A percentile compares a stretch with the other conserved stretches of the same genome.
These are phyloP conservation scores for Yamagishiella unicocca DNA, from an alignment of 139 green algal genomes.

Conservation along the genomic window DNA sequence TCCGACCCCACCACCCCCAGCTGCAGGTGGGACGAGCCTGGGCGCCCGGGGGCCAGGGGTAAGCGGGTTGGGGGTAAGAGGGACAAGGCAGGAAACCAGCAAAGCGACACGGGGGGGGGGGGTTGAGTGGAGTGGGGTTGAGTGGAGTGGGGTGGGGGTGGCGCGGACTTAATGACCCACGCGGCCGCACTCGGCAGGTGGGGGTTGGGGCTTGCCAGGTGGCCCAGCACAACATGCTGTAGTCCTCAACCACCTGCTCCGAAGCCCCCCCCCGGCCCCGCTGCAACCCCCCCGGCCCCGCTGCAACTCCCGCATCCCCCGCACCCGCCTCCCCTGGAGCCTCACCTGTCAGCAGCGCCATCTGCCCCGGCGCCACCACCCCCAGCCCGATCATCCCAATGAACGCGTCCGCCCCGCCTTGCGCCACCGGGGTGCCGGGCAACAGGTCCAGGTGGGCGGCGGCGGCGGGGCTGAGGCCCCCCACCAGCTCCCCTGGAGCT, in stretches of 20 bases:
- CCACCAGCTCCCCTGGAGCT: constrained; percentile 70
- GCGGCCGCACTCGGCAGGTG: no score
- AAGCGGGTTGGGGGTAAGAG: not conserved
- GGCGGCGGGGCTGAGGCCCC: constrained; percentile 71
- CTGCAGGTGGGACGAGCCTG: constrained; percentile 83
- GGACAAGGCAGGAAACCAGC: not conserved
- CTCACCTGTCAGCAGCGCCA: constrained; percentile 85
- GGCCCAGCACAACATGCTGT: no score
- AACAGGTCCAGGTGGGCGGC: constrained; percentile 75
- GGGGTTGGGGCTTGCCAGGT: no score
- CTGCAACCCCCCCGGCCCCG: not conserved
- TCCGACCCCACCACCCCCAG: constrained; percentile 70
- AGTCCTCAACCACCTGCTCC: no score
- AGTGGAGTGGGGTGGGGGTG: no score
- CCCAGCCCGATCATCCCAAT: constrained; percentile 88
- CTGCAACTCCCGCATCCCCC: no score
- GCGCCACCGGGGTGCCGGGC: constrained; percentile 75
- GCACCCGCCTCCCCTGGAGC: not conserved
- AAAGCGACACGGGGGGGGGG: not conserved
- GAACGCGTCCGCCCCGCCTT: constrained; percentile 82
- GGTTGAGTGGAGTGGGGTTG: not conserved
- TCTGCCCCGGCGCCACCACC: constrained; percentile 73
- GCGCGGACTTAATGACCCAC: no score
- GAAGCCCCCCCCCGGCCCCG: no score
- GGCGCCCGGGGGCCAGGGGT: not conserved